phyloP scores from a whole-genome alignment of 2,329 filamentous ascomycete genomes.

The Scytalidium lignicola region DNA sequence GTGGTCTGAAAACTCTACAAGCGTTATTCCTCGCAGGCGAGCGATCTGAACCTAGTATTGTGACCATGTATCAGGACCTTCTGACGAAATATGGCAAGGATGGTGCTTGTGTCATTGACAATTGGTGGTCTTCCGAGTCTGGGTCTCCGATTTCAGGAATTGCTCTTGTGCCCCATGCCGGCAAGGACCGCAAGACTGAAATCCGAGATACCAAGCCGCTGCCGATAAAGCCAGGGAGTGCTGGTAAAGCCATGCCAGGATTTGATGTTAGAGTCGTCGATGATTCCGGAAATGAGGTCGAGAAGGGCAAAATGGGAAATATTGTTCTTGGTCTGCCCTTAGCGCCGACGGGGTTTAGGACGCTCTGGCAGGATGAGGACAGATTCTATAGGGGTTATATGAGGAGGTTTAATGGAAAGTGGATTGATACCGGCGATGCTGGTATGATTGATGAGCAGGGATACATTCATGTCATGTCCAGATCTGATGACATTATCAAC shows the following conservation, averaged over 20 bases:
- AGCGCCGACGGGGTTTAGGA: conserved; percentile 80
- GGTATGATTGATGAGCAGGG: conserved; percentile 77
- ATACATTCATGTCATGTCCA: conserved; percentile 59
- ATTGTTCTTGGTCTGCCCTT: conserved; percentile 81
- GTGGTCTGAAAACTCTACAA: conserved; percentile 66
- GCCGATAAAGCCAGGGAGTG: conserved; percentile 73
- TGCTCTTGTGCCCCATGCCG: conserved; percentile 58
- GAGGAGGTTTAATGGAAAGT: conserved; percentile 72
- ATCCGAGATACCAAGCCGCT: conserved; percentile 40
- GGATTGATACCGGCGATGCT: conserved; percentile 88
- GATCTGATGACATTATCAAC: conserved; percentile 83
- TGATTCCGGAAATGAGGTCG: conserved; percentile 68
- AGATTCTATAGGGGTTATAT: conserved; percentile 83
- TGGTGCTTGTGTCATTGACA: conserved; percentile 60
- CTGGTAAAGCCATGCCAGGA: conserved; percentile 85
- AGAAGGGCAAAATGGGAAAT: conserved; percentile 78
- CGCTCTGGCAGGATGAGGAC: conserved; percentile 79
- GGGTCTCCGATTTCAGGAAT: conserved; percentile 65
- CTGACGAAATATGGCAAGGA: conserved; percentile 60
- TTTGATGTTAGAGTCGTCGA: conserved; percentile 85
- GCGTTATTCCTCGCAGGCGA: conserved; percentile 86
- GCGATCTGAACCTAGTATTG: conserved; percentile 79
- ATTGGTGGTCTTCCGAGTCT: conserved; percentile 71
- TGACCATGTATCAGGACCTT: conserved; percentile 74
- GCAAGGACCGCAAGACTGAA: conserved; percentile 42